These are phyloP conservation scores for Zygotorulaspora chibaensis DNA, from an alignment of 805 yeast genomes.

Conservation along the genomic window DNA sequence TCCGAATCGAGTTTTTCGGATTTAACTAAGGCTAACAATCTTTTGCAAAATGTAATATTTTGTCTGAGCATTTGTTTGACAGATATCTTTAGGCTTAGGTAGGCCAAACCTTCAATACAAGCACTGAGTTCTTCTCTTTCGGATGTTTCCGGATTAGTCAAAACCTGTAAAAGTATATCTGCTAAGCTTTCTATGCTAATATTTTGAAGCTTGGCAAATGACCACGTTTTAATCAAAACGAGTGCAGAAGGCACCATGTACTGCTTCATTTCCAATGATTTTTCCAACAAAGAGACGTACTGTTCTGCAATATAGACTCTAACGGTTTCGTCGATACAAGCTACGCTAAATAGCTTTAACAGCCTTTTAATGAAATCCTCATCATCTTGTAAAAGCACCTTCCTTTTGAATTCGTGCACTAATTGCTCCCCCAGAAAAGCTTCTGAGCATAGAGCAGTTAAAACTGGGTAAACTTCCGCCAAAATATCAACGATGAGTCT, in stretches of 20 bases:
- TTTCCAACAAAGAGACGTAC: slow-evolving; percentile 41
- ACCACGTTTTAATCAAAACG: slow-evolving; percentile 56
- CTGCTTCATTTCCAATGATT: slow-evolving; percentile 31
- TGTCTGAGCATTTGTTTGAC: slow-evolving; percentile 37
- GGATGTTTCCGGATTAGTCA: slow-evolving; percentile 8
- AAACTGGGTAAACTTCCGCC: slow-evolving; percentile 28
- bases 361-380: slow-evolving; percentile 25
- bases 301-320: slow-evolving; percentile 45
- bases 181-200: slow-evolving; percentile 33
- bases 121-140: slow-evolving; percentile 11
- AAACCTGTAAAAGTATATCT: slow-evolving; percentile 25
- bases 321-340: slow-evolving; percentile 50
- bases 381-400: slow-evolving; percentile 16
- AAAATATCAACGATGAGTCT: slow-evolving; percentile 20
- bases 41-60: slow-evolving; percentile 36
- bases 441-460: slow-evolving; percentile 27
- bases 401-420: slow-evolving; percentile 24
- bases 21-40: slow-evolving; percentile 26
- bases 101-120: slow-evolving; percentile 48
- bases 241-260: slow-evolving; percentile 40
- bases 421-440: slow-evolving; percentile 31
- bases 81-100: slow-evolving; percentile 41
- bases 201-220: slow-evolving; percentile 39
- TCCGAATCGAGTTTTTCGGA: slow-evolving; percentile 14
- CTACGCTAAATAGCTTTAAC: slow-evolving; percentile 38